Conservation (phyloP, 2,329 filamentous ascomycete genomes). For the Cytospora schulzeri region DNA sequence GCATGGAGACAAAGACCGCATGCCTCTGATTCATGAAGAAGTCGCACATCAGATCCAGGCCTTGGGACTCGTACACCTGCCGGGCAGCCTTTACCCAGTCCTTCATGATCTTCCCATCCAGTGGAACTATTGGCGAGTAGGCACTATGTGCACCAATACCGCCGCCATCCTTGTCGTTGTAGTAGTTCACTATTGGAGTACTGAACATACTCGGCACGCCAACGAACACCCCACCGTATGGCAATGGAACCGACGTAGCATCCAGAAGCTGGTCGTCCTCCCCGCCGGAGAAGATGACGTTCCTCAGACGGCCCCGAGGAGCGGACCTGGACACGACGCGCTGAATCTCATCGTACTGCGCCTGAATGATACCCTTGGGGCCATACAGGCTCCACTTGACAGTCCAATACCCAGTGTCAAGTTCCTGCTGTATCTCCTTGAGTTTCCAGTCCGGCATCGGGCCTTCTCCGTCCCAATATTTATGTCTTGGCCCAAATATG, state of each 20-base stretch:
- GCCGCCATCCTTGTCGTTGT: conserved; percentile 36
- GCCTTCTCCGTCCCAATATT: conserved; percentile 46
- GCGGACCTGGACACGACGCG: conserved; percentile 40
- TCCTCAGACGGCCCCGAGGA: conserved; percentile 42
- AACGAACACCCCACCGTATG: conserved; percentile 40
- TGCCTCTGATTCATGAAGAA: conserved; percentile 53
- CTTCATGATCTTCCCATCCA: conserved; percentile 42
- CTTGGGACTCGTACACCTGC: conserved; percentile 44
- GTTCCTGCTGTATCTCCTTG: conserved; percentile 45
- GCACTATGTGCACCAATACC: conserved; percentile 40
- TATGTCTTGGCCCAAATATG: conserved; percentile 45
- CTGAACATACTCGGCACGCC: conserved; percentile 42
- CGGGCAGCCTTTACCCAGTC: conserved; percentile 46
- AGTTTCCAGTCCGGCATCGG: conserved; percentile 49
- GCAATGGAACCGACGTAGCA: conserved; percentile 37
- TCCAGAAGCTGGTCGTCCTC: conserved; percentile 43
- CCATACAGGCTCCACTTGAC: conserved; percentile 49
- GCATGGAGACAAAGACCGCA: conserved; percentile 51
- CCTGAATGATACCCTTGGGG: conserved; percentile 44
- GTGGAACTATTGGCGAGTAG: conserved; percentile 42
- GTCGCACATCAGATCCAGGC: conserved; percentile 48
- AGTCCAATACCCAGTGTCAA: conserved; percentile 47
- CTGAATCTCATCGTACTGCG: conserved; percentile 45
- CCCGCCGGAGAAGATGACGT: conserved; percentile 40
- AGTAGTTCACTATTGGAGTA: conserved; percentile 41